These are phyloP conservation scores for Priceomyces fermenticarens DNA, from an alignment of 805 yeast genomes.

Conservation along the genomic window DNA sequence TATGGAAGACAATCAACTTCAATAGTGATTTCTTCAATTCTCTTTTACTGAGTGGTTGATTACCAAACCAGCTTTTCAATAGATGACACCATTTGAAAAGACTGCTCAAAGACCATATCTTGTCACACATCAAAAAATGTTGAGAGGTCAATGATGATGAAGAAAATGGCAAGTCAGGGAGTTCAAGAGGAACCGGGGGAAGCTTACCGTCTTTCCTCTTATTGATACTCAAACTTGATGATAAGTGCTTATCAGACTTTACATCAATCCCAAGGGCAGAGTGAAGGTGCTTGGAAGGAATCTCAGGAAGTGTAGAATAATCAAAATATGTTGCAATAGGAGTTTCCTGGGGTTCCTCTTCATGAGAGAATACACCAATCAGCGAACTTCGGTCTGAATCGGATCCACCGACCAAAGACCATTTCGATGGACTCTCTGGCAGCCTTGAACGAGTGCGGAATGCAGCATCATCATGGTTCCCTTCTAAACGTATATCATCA, in stretches of 20 bases:
- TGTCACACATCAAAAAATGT: constrained; percentile 48
- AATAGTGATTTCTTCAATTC: constrained; percentile 56
- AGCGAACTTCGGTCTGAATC: constrained; percentile 8
- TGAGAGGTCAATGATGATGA: constrained; percentile 45
- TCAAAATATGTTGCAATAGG: constrained; percentile 27
- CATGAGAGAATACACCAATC: constrained; percentile 4
- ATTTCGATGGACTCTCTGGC: constrained; percentile 3
- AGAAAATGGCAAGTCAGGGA: constrained; percentile 58
- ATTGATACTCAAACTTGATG: constrained; percentile 1
- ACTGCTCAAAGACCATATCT: constrained; percentile 45
- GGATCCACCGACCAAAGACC: constrained; percentile 5
- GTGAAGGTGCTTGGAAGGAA: constrained; percentile 14
- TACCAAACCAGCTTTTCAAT: constrained; percentile 52
- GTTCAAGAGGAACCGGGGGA: constrained; percentile 44
- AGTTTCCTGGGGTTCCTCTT: constrained; percentile 12
- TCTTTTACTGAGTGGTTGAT: constrained; percentile 43
- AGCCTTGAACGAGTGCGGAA: constrained; percentile 1
- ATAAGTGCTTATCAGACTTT: not conserved
- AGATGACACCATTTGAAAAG: constrained; percentile 56
- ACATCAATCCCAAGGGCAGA: not conserved
- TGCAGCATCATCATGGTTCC: constrained; percentile 2
- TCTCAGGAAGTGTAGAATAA: constrained; percentile 33
- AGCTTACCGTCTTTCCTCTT: constrained; percentile 21
- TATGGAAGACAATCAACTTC: constrained; percentile 47
- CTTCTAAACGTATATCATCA: not conserved